Conservation (phyloP, 2,329 filamentous ascomycete genomes). For the Pochonia chlamydosporia region DNA sequence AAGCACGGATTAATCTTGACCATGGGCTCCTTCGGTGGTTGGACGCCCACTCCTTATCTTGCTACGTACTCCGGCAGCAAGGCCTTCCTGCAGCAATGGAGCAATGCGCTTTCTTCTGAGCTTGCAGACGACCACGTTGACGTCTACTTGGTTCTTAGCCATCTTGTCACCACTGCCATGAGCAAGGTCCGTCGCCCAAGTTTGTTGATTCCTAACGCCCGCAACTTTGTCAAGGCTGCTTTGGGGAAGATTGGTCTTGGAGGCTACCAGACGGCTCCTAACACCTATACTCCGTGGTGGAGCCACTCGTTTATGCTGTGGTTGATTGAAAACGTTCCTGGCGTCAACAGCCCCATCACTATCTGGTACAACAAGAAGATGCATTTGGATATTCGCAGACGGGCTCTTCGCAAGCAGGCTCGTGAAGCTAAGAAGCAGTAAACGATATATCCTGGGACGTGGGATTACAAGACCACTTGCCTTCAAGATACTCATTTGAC, state of each 20-base stretch:
- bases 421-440: conserved; percentile 68
- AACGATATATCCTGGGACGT: too few species aligned
- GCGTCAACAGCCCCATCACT: conserved; percentile 40
- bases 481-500: too few species aligned
- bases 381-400: conserved; percentile 76
- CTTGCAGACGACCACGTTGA: conserved; percentile 74
- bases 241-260: conserved; percentile 78
- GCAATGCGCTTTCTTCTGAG: conserved; percentile 76
- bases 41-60: conserved; percentile 84
- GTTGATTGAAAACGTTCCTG: conserved; percentile 59
- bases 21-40: conserved; percentile 94
- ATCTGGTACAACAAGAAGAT: conserved; percentile 55
- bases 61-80: conserved; percentile 98
- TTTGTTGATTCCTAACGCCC: conserved; percentile 72
- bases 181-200: conserved; percentile 84
- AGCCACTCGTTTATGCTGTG: conserved; percentile 85
- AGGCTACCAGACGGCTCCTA: conserved; percentile 70
- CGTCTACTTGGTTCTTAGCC: conserved; percentile 86
- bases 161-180: conserved; percentile 95
- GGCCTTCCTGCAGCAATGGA: conserved; percentile 97
- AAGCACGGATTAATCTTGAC: conserved; percentile 87
- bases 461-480: too few species aligned
- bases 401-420: conserved; percentile 78
- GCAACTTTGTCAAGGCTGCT: conserved; percentile 72
- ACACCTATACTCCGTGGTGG: conserved; percentile 91